Conservation (phyloP, 495 filamentous ascomycete genomes). For the Trichoderma parareesei region DNA sequence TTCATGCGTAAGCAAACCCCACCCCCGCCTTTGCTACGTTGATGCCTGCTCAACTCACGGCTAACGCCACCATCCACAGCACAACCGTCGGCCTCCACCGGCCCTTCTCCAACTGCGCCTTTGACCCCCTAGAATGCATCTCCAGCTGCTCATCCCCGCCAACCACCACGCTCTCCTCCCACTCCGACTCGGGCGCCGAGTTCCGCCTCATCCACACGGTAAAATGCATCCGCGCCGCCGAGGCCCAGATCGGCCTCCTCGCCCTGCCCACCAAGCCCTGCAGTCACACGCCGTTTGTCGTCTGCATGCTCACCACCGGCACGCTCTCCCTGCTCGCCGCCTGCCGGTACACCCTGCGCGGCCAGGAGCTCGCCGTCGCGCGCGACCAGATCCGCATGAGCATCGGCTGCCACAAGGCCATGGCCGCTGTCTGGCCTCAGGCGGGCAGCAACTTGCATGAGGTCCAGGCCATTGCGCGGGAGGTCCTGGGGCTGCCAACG, state of each 20-base stretch:
- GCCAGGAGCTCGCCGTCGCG: conserved; percentile 45
- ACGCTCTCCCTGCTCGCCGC: conserved; percentile 11
- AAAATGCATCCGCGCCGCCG: conserved; percentile 53
- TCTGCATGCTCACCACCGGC: conserved; percentile 51
- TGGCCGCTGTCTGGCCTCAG: conserved; percentile 54
- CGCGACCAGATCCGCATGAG: conserved; percentile 53
- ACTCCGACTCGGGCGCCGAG: conserved; percentile 12
- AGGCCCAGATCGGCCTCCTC: conserved; percentile 50
- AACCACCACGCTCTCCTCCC: conserved; percentile 26
- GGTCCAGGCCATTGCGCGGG: conserved; percentile 40
- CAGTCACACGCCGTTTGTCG: conserved; percentile 59
- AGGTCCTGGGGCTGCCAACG: conserved; percentile 11
- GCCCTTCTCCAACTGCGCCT: conserved; percentile 25
- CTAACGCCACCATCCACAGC: conserved; percentile 37
- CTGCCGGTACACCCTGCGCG: conserved; percentile 34
- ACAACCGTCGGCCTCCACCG: conserved; percentile 20
- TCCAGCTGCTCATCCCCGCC: conserved; percentile 23
- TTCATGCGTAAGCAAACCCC: conserved; percentile 28
- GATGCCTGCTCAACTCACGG: conserved; percentile 14
- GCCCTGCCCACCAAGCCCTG: conserved; percentile 48
- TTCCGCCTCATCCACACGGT: conserved; percentile 37
- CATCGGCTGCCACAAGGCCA: conserved; percentile 52
- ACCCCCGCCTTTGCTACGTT: not conserved
- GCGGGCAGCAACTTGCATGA: conserved; percentile 51
- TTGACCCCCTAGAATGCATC: conserved; percentile 2